Evolutionary conservation across 2,329 filamentous ascomycete genomes (phyloP).

Genomic region (Beauveria asiatica): DNA sequence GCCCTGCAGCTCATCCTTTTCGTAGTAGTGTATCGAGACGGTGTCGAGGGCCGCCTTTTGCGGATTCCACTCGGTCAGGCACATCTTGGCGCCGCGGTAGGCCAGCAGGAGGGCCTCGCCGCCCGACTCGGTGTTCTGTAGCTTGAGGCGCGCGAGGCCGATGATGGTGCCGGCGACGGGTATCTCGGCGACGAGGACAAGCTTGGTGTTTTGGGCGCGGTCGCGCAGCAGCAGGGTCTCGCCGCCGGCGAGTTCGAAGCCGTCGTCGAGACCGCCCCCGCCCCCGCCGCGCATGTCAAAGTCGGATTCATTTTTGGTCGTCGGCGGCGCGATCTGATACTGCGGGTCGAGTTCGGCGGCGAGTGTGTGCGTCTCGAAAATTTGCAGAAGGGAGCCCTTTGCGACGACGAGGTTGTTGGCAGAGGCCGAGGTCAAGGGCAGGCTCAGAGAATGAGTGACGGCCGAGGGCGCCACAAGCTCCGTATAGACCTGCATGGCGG

Average conservation of each 20-base stretch:
- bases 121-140: slow-evolving; percentile 63
- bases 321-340: slow-evolving; percentile 21
- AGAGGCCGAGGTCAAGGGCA: slow-evolving; percentile 68
- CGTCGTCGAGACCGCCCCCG: slow-evolving; percentile 41
- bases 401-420: slow-evolving; percentile 83
- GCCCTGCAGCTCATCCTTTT: slow-evolving; percentile 79
- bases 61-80: slow-evolving; percentile 88
- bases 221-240: slow-evolving; percentile 55
- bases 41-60: slow-evolving; percentile 71
- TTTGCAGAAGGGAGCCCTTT: slow-evolving; percentile 85
- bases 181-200: slow-evolving; percentile 80
- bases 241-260: slow-evolving; percentile 53
- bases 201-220: slow-evolving; percentile 60
- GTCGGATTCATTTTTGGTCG: slow-evolving; percentile 34
- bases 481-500: slow-evolving; percentile 88
- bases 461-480: slow-evolving; percentile 91
- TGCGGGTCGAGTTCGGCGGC: slow-evolving; percentile 52
- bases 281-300: slow-evolving; percentile 39
- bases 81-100: slow-evolving; percentile 86
- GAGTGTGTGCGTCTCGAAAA: slow-evolving; percentile 68
- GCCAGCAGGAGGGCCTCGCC: slow-evolving; percentile 78
- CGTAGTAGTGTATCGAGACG: slow-evolving; percentile 95
- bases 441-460: slow-evolving; percentile 75
- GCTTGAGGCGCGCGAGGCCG: slow-evolving; percentile 70
- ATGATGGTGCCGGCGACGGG: slow-evolving; percentile 75